A percentile compares a stretch with the other conserved stretches of the same genome.
phyloP scores from a whole-genome alignment of 331 rosid species.

The Saraca asoca region DNA sequence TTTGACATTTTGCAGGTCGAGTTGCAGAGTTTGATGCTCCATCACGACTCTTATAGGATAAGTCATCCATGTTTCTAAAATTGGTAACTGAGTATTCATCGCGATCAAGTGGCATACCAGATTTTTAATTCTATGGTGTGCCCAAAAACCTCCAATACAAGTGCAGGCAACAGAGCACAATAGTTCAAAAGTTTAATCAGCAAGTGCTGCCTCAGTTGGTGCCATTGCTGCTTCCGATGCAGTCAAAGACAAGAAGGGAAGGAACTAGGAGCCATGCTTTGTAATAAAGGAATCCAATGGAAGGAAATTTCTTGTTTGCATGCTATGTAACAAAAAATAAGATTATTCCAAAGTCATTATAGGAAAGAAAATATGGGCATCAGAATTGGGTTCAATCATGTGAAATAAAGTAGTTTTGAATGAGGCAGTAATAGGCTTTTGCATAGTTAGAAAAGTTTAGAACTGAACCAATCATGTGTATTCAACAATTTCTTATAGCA shows the following conservation, averaged over 20 bases:
- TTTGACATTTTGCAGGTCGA: slow-evolving; percentile 54
- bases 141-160: slow-evolving; percentile 26
- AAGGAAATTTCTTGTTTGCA: slow-evolving; percentile 21
- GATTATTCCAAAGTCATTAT: no score
- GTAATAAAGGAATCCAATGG: no score
- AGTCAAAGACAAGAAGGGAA: no score
- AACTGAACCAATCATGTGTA: slow-evolving; percentile 40
- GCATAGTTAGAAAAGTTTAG: slow-evolving; percentile 42
- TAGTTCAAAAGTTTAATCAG: no score
- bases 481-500: slow-evolving; percentile 41
- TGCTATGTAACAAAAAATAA: slow-evolving; percentile 25
- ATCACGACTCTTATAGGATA: slow-evolving; percentile 74
- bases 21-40: slow-evolving; percentile 88
- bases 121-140: slow-evolving; percentile 50
- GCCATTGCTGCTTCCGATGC: no score
- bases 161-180: slow-evolving; percentile 38
- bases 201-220: no score
- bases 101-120: slow-evolving; percentile 78
- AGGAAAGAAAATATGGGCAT: slow-evolving; percentile 32
- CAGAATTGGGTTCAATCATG: slow-evolving; percentile 35
- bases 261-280: no score
- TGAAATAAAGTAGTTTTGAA: slow-evolving; percentile 42
- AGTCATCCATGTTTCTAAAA: slow-evolving; percentile 90
- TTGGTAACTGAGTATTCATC: slow-evolving; percentile 90
- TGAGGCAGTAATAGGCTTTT: no score